Conservation (phyloP, 164 flowering plant genomes). For the Magnolia officinalis region DNA sequence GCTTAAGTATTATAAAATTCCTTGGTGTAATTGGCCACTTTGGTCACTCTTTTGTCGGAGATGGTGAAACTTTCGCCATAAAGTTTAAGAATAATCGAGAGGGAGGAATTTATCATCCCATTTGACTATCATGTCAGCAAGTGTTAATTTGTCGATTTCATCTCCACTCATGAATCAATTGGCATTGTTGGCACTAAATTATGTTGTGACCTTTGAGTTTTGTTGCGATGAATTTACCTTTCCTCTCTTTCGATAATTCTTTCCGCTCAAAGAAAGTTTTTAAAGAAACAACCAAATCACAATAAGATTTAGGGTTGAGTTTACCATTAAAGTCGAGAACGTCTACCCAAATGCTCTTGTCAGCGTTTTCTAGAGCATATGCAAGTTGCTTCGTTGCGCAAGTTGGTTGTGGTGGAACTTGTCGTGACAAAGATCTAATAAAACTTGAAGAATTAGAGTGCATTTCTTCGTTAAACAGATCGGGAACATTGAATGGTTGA, state of each 20-base stretch:
- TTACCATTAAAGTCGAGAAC: not conserved
- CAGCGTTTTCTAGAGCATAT: not conserved
- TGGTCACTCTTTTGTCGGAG: not conserved
- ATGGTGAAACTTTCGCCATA: not conserved
- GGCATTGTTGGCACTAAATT: slow-evolving; percentile 9
- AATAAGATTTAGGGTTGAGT: not conserved
- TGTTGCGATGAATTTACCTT: slow-evolving; percentile 6
- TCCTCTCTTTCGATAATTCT: slow-evolving; percentile 3
- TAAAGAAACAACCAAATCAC: not conserved
- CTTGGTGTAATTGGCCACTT: slow-evolving; percentile 4
- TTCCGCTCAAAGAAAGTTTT: slow-evolving; percentile 4
- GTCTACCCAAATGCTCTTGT: not conserved
- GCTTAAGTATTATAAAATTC: slow-evolving; percentile 6
- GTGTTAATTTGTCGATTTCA: not conserved
- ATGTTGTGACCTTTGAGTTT: slow-evolving; percentile 3
- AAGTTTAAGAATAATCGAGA: slow-evolving; percentile 1
- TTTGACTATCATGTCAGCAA: slow-evolving; percentile 5
- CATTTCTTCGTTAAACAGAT: too few relatives aligned
- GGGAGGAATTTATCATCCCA: slow-evolving; percentile 8
- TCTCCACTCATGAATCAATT: not conserved
- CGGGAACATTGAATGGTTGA: not conserved
- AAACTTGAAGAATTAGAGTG: not conserved
- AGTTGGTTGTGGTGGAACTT: too few relatives aligned
- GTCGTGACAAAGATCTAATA: too few relatives aligned
- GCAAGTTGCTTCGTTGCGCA: not conserved